Evolutionary conservation across 1,139 yeast species (phyloP).

Genomic region (Williopsis jadinii): DNA sequence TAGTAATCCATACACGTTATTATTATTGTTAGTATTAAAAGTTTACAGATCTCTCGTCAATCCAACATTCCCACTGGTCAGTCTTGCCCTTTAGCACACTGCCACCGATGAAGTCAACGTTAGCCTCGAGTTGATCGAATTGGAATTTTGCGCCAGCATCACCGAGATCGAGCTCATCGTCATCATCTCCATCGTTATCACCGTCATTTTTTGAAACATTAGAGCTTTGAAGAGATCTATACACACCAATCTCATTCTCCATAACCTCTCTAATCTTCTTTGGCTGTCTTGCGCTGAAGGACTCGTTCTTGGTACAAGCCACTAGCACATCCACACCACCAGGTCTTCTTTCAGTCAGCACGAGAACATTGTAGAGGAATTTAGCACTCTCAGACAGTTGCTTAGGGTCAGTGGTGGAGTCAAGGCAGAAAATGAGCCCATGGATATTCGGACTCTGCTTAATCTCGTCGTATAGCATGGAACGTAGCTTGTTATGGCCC

Average conservation of each 20-base stretch:
- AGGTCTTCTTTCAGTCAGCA: slow-evolving; percentile 50
- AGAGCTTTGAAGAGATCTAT: slow-evolving; percentile 40
- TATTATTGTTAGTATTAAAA: neutral
- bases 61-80: slow-evolving; percentile 68
- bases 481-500: slow-evolving; percentile 71
- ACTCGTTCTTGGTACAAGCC: slow-evolving; percentile 79
- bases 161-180: slow-evolving; percentile 26
- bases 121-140: slow-evolving; percentile 67
- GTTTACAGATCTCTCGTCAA: slow-evolving; percentile 65
- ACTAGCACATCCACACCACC: slow-evolving; percentile 63
- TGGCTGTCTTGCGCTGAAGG: slow-evolving; percentile 74
- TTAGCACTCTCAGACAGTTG: slow-evolving; percentile 43
- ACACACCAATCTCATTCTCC: slow-evolving; percentile 56
- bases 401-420: slow-evolving; percentile 44
- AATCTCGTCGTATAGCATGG: slow-evolving; percentile 39
- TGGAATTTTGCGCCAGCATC: slow-evolving; percentile 35
- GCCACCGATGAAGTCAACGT: slow-evolving; percentile 64
- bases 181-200: slow-evolving; percentile 5
- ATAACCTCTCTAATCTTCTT: slow-evolving; percentile 49
- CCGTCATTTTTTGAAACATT: slow-evolving; percentile 32
- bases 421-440: slow-evolving; percentile 69
- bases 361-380: slow-evolving; percentile 47
- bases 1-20: too few species aligned
- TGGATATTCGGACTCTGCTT: slow-evolving; percentile 35
- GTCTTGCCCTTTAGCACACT: slow-evolving; percentile 53